Percentiles rank a stretch among this genome's conserved stretches.
These are phyloP conservation scores for Myxozyma mucilagina DNA, from an alignment of 805 yeast species.

Conservation along the genomic window DNA sequence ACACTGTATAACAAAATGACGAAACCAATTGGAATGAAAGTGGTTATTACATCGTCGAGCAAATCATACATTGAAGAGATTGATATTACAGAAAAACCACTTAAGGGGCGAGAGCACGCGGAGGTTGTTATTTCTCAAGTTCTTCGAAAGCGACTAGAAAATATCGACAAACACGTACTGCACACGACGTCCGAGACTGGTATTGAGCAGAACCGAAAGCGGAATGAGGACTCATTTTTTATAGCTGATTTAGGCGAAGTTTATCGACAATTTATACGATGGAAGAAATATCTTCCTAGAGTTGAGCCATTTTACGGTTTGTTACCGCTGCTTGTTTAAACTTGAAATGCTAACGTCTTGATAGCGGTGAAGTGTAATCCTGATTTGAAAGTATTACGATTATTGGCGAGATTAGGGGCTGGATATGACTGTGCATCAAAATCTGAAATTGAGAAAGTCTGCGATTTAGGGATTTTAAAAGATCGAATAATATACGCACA, in stretches of 20 bases:
- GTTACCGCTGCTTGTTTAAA: neutral
- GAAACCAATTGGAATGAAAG: no score
- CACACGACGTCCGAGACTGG: no score
- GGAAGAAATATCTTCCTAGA: slow-evolving; percentile 67
- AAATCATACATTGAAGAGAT: no score
- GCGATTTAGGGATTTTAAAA: slow-evolving; percentile 63
- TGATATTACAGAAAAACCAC: no score
- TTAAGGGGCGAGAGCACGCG: no score
- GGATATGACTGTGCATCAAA: slow-evolving; percentile 94
- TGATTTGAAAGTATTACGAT: slow-evolving; percentile 56
- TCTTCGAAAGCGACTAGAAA: no score
- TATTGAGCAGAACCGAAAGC: slow-evolving; percentile 35
- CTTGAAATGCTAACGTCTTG: neutral
- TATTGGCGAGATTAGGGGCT: slow-evolving; percentile 62
- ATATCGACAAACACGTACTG: no score
- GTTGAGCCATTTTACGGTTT: slow-evolving; percentile 68
- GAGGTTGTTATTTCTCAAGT: no score
- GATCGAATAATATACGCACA: slow-evolving; percentile 82
- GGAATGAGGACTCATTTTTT: slow-evolving; percentile 82
- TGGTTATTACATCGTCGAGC: no score
- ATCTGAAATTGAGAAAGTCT: slow-evolving; percentile 70
- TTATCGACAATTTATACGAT: slow-evolving; percentile 56
- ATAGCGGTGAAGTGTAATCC: slow-evolving; percentile 91
- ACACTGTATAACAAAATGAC: no score
- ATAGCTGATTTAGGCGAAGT: slow-evolving; percentile 83